Conservation (phyloP, 352 stramenopile species). For the Phytophthora idaei region DNA sequence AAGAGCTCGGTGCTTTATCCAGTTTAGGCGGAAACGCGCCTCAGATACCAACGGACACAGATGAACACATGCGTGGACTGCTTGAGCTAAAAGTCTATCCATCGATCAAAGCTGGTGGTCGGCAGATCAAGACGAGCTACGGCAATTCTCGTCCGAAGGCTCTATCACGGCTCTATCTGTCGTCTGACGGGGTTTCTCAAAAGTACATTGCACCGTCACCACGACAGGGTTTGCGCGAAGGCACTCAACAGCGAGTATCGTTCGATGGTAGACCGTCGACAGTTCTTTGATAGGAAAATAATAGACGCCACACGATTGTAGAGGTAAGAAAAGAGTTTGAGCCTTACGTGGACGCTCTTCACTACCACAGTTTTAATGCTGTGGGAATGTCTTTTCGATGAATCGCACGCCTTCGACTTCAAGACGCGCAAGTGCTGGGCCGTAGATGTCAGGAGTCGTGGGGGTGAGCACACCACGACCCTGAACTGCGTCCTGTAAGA, state of each 20-base stretch:
- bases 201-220: conserved; percentile 64
- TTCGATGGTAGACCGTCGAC: conserved; percentile 39
- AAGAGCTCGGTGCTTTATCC: conserved; percentile 22
- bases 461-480: conserved; percentile 88
- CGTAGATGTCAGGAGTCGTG: conserved; percentile 91
- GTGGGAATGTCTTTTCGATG: conserved; percentile 77
- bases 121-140: conserved; percentile 73
- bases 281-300: conserved; percentile 27
- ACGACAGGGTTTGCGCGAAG: conserved; percentile 20
- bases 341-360: conserved; percentile 1
- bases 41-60: conserved; percentile 25
- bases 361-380: conserved; percentile 26
- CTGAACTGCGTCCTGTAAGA: conserved; percentile 90
- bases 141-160: conserved; percentile 52
- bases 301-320: conserved; percentile 10
- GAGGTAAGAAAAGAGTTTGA: conserved; percentile 6
- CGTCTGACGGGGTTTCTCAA: conserved; percentile 76
- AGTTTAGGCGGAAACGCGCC: conserved; percentile 31
- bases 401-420: conserved; percentile 90
- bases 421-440: conserved; percentile 78
- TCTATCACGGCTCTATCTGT: conserved; percentile 68
- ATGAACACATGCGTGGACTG: conserved; percentile 50
- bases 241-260: conserved; percentile 17
- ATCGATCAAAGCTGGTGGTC: conserved; percentile 46
- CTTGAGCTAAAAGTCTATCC: conserved; percentile 69